phyloP scores from a whole-genome alignment of 2,329 filamentous ascomycete species.

The Alternaria arbusti region DNA sequence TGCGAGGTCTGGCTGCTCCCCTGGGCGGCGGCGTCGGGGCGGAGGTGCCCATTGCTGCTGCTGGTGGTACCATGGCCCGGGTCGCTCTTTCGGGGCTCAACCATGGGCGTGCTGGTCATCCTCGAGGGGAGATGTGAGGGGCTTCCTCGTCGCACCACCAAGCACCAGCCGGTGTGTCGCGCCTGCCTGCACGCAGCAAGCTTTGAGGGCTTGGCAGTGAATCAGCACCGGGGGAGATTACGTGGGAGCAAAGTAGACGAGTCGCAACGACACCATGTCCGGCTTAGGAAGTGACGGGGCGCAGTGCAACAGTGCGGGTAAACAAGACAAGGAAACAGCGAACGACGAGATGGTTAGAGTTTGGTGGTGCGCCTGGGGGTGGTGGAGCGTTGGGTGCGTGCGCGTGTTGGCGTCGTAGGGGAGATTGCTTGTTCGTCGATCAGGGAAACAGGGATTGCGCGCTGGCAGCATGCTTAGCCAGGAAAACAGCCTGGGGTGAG shows the following conservation, averaged over 20 bases:
- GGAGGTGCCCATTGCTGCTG: slow-evolving; percentile 18
- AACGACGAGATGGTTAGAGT: neutral
- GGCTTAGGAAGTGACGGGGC: slow-evolving; percentile 1
- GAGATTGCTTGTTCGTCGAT: slow-evolving; percentile 21
- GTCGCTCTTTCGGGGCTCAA: slow-evolving; percentile 36
- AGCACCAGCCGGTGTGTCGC: slow-evolving; percentile 20
- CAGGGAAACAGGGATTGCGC: slow-evolving; percentile 26
- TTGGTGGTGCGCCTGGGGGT: slow-evolving; percentile 4
- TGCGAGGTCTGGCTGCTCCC: neutral
- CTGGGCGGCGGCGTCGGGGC: slow-evolving; percentile 23
- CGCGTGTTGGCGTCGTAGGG: neutral
- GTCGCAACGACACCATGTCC: slow-evolving; percentile 34
- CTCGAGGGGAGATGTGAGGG: slow-evolving; percentile 25
- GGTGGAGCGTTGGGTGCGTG: slow-evolving; percentile 7
- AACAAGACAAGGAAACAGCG: neutral
- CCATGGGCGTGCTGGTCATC: slow-evolving; percentile 41
- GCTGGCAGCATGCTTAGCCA: slow-evolving; percentile 1
- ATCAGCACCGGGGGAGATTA: slow-evolving; percentile 29
- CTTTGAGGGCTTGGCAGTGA: slow-evolving; percentile 24
- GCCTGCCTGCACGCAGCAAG: slow-evolving; percentile 10
- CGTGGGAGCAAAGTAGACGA: slow-evolving; percentile 34
- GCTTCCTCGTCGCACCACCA: slow-evolving; percentile 26
- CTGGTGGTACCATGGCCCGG: slow-evolving; percentile 14
- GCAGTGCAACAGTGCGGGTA: slow-evolving; percentile 6
- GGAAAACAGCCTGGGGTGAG: neutral